Conservation (phyloP, 1,139 yeast genomes). For the Pneumocystis murina region DNA sequence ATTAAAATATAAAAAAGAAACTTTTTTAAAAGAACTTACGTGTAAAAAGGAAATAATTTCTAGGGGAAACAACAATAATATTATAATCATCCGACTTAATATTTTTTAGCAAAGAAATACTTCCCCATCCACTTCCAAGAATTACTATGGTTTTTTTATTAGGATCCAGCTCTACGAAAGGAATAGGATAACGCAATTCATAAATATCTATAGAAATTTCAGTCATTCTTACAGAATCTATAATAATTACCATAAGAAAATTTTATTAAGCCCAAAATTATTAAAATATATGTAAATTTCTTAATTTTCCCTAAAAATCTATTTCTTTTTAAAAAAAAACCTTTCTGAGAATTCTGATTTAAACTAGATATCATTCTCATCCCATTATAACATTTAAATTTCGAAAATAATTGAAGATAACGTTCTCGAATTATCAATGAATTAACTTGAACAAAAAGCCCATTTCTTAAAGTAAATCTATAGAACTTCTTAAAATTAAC, state of each 20-base stretch:
- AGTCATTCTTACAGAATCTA: background rate
- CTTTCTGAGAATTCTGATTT: background rate
- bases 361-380: background rate
- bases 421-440: background rate
- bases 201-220: slow-evolving; percentile 17
- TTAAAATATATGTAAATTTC: slow-evolving; percentile 23
- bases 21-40: slow-evolving; percentile 1
- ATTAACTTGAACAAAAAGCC: background rate
- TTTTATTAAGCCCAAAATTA: slow-evolving; percentile 21
- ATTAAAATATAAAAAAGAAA: background rate
- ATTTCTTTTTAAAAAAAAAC: slow-evolving; percentile 5
- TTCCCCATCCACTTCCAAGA: slow-evolving; percentile 92
- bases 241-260: slow-evolving; percentile 19
- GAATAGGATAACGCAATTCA: slow-evolving; percentile 26
- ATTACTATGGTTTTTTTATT: slow-evolving; percentile 78
- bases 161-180: slow-evolving; percentile 29
- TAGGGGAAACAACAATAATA: slow-evolving; percentile 79
- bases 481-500: background rate
- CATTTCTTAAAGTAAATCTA: background rate
- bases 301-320: slow-evolving; percentile 22
- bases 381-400: background rate
- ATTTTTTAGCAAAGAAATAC: slow-evolving; percentile 52
- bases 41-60: slow-evolving; percentile 87
- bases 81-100: slow-evolving; percentile 77
- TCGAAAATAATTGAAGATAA: background rate